A percentile compares a stretch with the other conserved stretches of the same genome.
These are phyloP conservation scores for Metschnikowia cerradonensis DNA, from an alignment of 805 yeast genomes.

Conservation along the genomic window DNA sequence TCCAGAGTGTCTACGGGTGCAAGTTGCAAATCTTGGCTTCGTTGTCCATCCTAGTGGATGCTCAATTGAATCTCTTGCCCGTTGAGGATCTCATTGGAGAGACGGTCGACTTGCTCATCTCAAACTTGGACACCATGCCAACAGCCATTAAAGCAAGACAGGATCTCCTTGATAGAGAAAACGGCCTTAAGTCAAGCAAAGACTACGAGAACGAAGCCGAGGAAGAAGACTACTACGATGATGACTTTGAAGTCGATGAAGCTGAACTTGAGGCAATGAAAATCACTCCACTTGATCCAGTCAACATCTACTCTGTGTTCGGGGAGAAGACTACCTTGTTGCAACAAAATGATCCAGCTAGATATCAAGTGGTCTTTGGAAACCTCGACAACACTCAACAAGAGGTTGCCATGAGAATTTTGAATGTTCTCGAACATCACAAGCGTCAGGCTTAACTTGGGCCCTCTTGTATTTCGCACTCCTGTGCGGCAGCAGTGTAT, in stretches of 20 bases:
- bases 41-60: slow-evolving; percentile 34
- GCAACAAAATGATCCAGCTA: slow-evolving; percentile 44
- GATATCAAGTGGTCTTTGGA: slow-evolving; percentile 48
- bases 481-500: background rate
- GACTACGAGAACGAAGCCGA: slow-evolving; percentile 25
- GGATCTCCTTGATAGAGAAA: slow-evolving; percentile 40
- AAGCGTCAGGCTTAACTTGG: slow-evolving; percentile 3
- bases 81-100: slow-evolving; percentile 34
- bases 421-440: slow-evolving; percentile 21
- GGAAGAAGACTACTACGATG: slow-evolving; percentile 24
- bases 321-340: slow-evolving; percentile 49
- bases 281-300: slow-evolving; percentile 71
- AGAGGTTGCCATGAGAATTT: slow-evolving; percentile 27
- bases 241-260: slow-evolving; percentile 52
- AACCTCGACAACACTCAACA: slow-evolving; percentile 33
- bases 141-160: slow-evolving; percentile 46
- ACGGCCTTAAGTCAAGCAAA: slow-evolving; percentile 26
- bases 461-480: background rate
- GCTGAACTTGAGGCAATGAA: slow-evolving; percentile 80
- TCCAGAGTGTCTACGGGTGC: slow-evolving; percentile 53
- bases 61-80: slow-evolving; percentile 26
- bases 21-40: slow-evolving; percentile 49
- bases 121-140: slow-evolving; percentile 44
- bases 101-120: slow-evolving; percentile 36
- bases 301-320: slow-evolving; percentile 69